These are phyloP conservation scores for Geosmithia putterillii DNA, from an alignment of 2,329 filamentous ascomycete species.

Conservation along the genomic window DNA sequence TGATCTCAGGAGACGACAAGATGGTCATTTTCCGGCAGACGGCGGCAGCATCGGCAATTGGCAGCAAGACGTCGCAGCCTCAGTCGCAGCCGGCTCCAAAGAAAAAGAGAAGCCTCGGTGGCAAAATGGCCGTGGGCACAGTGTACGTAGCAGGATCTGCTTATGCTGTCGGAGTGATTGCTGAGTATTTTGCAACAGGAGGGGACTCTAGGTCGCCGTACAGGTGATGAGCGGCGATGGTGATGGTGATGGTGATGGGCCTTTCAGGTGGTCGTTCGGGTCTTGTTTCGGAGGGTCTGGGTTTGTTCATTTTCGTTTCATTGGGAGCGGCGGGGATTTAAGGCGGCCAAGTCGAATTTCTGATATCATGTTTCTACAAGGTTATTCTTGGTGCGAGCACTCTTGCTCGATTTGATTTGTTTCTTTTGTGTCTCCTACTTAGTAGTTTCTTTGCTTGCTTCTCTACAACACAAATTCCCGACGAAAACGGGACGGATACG, in stretches of 20 bases:
- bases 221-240: too few species aligned
- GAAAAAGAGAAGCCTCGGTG: slow-evolving; percentile 27
- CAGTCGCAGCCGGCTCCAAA: slow-evolving; percentile 1
- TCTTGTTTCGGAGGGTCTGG: neutral
- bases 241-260: too few species aligned
- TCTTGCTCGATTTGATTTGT: too few species aligned
- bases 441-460: too few species aligned
- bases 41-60: slow-evolving; percentile 14
- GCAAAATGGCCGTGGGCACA: slow-evolving; percentile 39
- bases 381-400: too few species aligned
- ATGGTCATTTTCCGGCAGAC: slow-evolving; percentile 56
- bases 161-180: slow-evolving; percentile 46
- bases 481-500: too few species aligned
- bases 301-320: too few species aligned
- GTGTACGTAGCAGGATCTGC: slow-evolving; percentile 40
- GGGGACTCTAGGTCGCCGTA: neutral
- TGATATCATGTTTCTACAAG: too few species aligned
- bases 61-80: neutral
- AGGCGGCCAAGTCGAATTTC: too few species aligned
- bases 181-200: slow-evolving; percentile 42
- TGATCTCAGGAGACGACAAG: slow-evolving; percentile 49
- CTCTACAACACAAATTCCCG: too few species aligned
- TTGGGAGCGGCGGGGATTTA: too few species aligned
- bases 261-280: neutral
- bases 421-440: too few species aligned